phyloP scores from a whole-genome alignment of 2,329 filamentous ascomycete genomes.

The Aspergillus vadensis region DNA sequence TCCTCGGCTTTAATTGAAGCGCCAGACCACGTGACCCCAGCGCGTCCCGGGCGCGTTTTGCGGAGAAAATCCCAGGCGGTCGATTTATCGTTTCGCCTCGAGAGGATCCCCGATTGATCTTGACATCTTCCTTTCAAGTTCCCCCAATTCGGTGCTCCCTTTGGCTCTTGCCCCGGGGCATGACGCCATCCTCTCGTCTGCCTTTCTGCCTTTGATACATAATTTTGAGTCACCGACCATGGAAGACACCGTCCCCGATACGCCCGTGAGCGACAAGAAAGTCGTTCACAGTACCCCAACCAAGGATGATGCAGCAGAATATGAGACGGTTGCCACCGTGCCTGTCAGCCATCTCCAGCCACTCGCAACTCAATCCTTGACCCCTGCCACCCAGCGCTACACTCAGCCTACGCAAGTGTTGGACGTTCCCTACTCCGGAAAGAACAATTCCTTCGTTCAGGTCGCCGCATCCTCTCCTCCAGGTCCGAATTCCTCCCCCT shows the following conservation, averaged over 20 bases:
- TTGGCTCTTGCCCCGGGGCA: slow-evolving; percentile 7
- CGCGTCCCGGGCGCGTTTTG: slow-evolving; percentile 25
- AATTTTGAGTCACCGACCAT: slow-evolving; percentile 26
- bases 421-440: slow-evolving; percentile 42
- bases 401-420: slow-evolving; percentile 66
- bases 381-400: slow-evolving; percentile 53
- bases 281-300: slow-evolving; percentile 31
- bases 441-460: slow-evolving; percentile 60
- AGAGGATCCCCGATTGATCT: no score
- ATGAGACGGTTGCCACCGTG: slow-evolving; percentile 54
- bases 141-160: not conserved
- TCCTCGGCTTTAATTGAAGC: slow-evolving; percentile 25
- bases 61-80: slow-evolving; percentile 21
- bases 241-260: slow-evolving; percentile 45
- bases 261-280: slow-evolving; percentile 41
- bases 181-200: slow-evolving; percentile 4
- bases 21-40: slow-evolving; percentile 24
- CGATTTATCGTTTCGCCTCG: not conserved
- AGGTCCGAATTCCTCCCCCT: slow-evolving; percentile 50
- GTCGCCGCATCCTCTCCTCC: slow-evolving; percentile 88
- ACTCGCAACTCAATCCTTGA: slow-evolving; percentile 36
- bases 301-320: slow-evolving; percentile 38
- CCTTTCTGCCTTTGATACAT: not conserved
- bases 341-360: slow-evolving; percentile 38
- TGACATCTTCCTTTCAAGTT: not conserved